Base-by-base conservation (phyloP, 1,284 basidiomycete genomes). In the Phlebopus sp. region DNA sequence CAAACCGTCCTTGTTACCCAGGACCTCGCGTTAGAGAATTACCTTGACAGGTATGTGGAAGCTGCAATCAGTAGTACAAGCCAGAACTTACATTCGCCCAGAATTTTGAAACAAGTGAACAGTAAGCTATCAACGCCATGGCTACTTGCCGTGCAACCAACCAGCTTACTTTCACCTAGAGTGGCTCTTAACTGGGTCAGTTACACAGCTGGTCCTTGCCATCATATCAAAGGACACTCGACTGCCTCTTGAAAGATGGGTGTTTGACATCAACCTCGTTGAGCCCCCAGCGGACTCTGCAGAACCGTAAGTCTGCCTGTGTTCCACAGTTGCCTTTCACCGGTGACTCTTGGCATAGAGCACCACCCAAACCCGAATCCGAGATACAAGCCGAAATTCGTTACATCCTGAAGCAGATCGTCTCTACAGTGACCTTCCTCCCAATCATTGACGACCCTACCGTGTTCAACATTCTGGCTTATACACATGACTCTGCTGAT, bases 301-400 rank as follows among this genome's bases (percentile, higher is more conserved):
- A 32, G 75, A 76, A 58, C 62, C 73, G 83, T 86, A 61, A 51
- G 79, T 68, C 11, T 21, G 8, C 15, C 1, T 5, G 15, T 42
- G 2, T 37, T 8, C 19, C 1, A 6, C 5, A 3, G 10, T 15
- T 8, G 7, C 27, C 18, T 9, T 17, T 36, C 44, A 27, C 19
- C 13, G n/a, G 21, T 54, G 14, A 18, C 39, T 49, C 47, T 19
- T 18, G 39, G 9, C 27, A 51, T 59, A 82, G 80, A 30, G 67
- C 68, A 46, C 69, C 76, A 36, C 62, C 79, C 5, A 90, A 90
- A 59, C 81, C 86, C 2, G 94, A 98, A 62, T 80, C 92, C 29
- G 92, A 98, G 64, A 96, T 99, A 29, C 92, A 97, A 69, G 90
- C 89, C 25, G 96, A 99, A 77, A 99, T 99, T 57, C 86, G 96